Base-by-base conservation (phyloP, 495 filamentous ascomycete species). In the Talaromyces stipitatus region DNA sequence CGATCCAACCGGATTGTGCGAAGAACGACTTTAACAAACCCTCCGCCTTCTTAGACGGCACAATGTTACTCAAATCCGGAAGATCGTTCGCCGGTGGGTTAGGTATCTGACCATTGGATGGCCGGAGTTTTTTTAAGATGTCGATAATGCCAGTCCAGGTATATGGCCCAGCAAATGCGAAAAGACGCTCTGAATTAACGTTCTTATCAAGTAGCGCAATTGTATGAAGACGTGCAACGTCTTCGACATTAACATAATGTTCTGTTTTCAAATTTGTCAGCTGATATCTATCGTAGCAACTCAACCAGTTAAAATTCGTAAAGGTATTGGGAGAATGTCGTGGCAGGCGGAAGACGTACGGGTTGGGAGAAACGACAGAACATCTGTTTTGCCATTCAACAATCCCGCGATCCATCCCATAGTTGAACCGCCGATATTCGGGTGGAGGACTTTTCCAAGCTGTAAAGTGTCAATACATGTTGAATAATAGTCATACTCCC, bases 211-310 rank as follows among this genome's bases (percentile, higher is more conserved):
- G 63, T 18, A 81, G 62, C 2, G 69, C 79, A 5, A 73, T 69
- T 1, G 81, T 64, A 56, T 79, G 74, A 0, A 84, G 63, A 1
- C 64, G 64, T 0, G 77, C 81, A 4, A 59, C 64, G 53, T 86
- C 82, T 27, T 68, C 62, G 2, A 83, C 76, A 54, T 83, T 66
- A 29, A 83, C 66, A 52, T 63, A 73, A 33, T 62, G 72, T 60
- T 72, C 74, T 77, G 47, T 11, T 9, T 1, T n/a, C n/a, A n/a
- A n/a, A 41, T 41, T 8, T 4, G 11, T 41, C 18, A 41, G n/a
- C 36, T 2, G 36, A 43, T n/a, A 36, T 32, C 16, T 22, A 18
- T 38, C 9, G 28, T 29, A 20, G 16, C 1, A 8, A 41, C 8
- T 18, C 6, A n/a, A n/a, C n/a, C n/a, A n/a, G n/a, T n/a, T n/a